Evolutionary conservation across 176 grass and related monocot genomes (phyloP).

Genomic region (Hyparrhenia diplandra): DNA sequence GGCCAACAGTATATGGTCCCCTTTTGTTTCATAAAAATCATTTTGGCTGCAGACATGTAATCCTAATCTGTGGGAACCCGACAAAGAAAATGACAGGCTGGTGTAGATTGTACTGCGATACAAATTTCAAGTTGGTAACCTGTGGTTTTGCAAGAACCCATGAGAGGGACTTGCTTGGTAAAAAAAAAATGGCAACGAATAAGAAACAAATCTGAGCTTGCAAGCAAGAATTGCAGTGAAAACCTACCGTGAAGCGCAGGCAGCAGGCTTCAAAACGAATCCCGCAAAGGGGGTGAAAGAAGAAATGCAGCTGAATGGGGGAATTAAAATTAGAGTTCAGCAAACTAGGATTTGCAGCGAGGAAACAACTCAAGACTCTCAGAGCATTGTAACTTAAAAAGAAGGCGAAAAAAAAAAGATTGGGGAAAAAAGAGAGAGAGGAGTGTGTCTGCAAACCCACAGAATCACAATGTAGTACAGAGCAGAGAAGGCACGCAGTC

Average conservation of each 20-base stretch:
- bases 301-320: neutral
- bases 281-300: neutral
- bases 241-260: neutral
- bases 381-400: neutral
- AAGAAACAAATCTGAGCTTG: slow-evolving; percentile 20
- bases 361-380: neutral
- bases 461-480: neutral
- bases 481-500: neutral
- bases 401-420: neutral
- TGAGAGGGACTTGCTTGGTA: neutral
- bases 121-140: neutral
- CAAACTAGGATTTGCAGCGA: neutral
- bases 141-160: neutral
- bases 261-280: slow-evolving; percentile 3
- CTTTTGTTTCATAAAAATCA: neutral
- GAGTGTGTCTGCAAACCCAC: neutral
- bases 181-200: neutral
- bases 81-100: slow-evolving; percentile 23
- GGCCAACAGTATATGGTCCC: neutral
- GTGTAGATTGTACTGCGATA: neutral
- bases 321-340: neutral
- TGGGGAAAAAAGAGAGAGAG: neutral
- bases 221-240: neutral
- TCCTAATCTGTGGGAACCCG: no score
- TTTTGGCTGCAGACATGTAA: no score